Evolutionary conservation across 2,329 filamentous ascomycete species (phyloP).

Genomic region (Alternaria sp.): DNA sequence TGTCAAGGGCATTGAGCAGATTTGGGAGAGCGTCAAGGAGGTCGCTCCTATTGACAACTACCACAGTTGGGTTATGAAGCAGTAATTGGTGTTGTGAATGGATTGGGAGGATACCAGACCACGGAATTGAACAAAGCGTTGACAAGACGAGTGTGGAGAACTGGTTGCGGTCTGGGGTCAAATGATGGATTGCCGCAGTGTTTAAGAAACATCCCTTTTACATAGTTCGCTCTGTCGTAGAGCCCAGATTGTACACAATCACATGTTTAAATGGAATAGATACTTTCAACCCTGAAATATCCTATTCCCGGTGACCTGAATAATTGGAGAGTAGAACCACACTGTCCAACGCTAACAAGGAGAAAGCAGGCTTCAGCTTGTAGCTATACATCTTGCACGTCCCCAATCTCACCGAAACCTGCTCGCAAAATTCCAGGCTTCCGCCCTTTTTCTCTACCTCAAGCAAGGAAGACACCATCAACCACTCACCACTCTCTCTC

Average conservation of each 20-base stretch:
- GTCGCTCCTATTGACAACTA: constrained; percentile 43
- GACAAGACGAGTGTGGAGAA: no score
- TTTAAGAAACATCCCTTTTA: no score
- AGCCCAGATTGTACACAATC: background rate
- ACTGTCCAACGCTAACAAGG: background rate
- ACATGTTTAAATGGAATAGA: background rate
- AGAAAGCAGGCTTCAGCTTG: background rate
- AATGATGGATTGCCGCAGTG: no score
- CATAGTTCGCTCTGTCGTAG: no score
- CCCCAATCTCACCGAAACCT: background rate
- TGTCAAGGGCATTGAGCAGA: constrained; percentile 31
- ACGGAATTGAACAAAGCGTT: no score
- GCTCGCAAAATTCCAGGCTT: background rate
- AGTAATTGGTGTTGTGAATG: background rate
- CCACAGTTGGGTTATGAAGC: constrained; percentile 1
- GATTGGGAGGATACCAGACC: no score
- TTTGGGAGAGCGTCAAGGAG: constrained; percentile 39
- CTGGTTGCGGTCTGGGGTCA: no score
- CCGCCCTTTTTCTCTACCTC: background rate
- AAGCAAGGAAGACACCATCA: background rate
- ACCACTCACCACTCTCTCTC: background rate
- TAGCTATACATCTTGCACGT: background rate
- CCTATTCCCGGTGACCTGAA: background rate
- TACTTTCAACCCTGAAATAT: background rate
- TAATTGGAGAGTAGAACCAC: background rate